A percentile compares a stretch with the other conserved stretches of the same genome.
Conservation (phyloP, 1,139 yeast genomes). For the Debaryomyces sp. region DNA sequence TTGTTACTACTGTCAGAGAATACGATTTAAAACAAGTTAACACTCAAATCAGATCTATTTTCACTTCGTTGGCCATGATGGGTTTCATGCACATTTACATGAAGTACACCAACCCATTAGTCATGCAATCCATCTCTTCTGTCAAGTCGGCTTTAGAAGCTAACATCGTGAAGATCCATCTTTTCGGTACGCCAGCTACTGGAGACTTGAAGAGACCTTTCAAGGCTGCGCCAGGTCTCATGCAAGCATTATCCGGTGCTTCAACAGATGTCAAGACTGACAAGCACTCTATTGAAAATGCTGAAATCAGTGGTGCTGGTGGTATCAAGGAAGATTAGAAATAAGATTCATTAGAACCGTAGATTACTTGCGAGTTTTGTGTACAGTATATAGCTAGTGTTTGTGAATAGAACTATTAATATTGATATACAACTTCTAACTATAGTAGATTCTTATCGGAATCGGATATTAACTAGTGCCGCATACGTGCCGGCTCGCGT, state of each 20-base stretch:
- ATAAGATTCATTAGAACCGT: neutral
- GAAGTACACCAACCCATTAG: slow-evolving; percentile 96
- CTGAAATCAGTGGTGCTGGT: slow-evolving; percentile 85
- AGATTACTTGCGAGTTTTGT: neutral
- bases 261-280: slow-evolving; percentile 68
- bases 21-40: slow-evolving; percentile 90
- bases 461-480: neutral
- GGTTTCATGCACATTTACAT: slow-evolving; percentile 97
- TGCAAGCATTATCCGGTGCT: slow-evolving; percentile 65
- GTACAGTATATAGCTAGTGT: neutral
- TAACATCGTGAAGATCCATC: slow-evolving; percentile 88
- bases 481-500: neutral
- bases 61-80: slow-evolving; percentile 96
- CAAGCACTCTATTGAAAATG: slow-evolving; percentile 81
- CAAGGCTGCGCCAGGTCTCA: slow-evolving; percentile 82
- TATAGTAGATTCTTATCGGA: neutral
- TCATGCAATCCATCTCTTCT: slow-evolving; percentile 92
- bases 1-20: slow-evolving; percentile 91
- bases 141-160: slow-evolving; percentile 88
- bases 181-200: slow-evolving; percentile 78
- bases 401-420: slow-evolving; percentile 4
- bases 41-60: slow-evolving; percentile 75
- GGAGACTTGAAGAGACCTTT: slow-evolving; percentile 98
- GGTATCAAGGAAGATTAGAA: slow-evolving; percentile 85
- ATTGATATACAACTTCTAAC: neutral